Base-by-base conservation (phyloP, 2,329 filamentous ascomycete species). In the Exutisphaerella laricina region DNA sequence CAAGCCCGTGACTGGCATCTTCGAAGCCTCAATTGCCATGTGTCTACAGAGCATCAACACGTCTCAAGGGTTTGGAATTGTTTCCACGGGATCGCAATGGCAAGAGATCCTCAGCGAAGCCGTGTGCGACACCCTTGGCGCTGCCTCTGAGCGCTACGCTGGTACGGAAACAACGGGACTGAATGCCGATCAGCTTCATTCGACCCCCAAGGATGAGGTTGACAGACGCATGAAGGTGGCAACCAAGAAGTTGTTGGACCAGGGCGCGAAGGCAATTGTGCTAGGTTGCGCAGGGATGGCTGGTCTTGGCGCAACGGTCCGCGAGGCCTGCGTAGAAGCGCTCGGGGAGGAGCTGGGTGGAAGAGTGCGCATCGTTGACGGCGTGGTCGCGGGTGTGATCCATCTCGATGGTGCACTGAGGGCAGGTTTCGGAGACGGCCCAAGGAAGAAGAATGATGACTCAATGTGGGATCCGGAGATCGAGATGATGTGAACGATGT, bases 231-330 rank as follows among this genome's bases (percentile, higher is more conserved):
- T 96, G 60, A 80, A 74, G 52, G 73, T 78, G 12, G 88, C 88
- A 0, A 85, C 86, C 0, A 77, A 74, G 61, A 70, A 74, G 38
- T 67, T 95, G 18, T 65, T 94, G 20, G 62, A 42, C 5, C 39
- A 41, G 6, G 54, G 55, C 4, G 54, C 53, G 18, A 46, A 45
- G 23, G 84, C 81, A 17, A 78, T 96, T 5, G 84, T 87, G 58
- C 75, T 96, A 70, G 89, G 89, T 0, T 96, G 89, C 62, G 89
- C 86, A 2, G 89, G 88, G 0, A 95, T 96, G 89, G 82, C 83
- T 1, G 89, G 88, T 0, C 74, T 96, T 66, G 84, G 92, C 55
- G 72, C 79, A 29, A 82, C 82, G 45, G 88, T 96, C 28, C 75
- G 82, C 23, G 73, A 77, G 31, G 83, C 83, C 1, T 84, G 85